phyloP scores from a whole-genome alignment of 2,329 filamentous ascomycete species.

The Coniochaeta sp. region DNA sequence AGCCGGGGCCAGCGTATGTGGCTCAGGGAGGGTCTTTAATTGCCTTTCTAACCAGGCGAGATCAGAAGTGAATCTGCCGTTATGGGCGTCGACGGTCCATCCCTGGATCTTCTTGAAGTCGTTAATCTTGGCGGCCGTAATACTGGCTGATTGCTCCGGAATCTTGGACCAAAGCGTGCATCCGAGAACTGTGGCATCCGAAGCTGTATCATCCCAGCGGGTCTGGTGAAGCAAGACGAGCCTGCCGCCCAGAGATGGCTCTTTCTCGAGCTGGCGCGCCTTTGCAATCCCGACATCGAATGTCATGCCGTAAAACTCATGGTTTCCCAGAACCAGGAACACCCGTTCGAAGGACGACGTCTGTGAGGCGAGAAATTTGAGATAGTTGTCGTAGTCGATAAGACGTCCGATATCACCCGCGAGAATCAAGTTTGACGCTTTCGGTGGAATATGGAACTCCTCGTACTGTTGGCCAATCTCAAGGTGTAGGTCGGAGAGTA shows the following conservation, averaged over 20 bases:
- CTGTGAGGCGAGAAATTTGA: slow-evolving; percentile 33
- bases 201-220: slow-evolving; percentile 29
- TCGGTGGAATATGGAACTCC: slow-evolving; percentile 30
- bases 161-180: slow-evolving; percentile 52
- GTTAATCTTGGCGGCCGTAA: slow-evolving; percentile 36
- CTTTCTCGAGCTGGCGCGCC: slow-evolving; percentile 28
- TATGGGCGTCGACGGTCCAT: slow-evolving; percentile 45
- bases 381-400: slow-evolving; percentile 35
- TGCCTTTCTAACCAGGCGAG: slow-evolving; percentile 39
- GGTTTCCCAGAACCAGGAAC: slow-evolving; percentile 44
- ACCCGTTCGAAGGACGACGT: slow-evolving; percentile 33
- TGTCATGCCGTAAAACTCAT: slow-evolving; percentile 43
- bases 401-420: slow-evolving; percentile 44
- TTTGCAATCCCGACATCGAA: slow-evolving; percentile 27
- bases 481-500: slow-evolving; percentile 44
- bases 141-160: slow-evolving; percentile 24
- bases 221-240: slow-evolving; percentile 36
- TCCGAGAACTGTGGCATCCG: slow-evolving; percentile 43
- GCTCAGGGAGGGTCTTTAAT: slow-evolving; percentile 13
- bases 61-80: slow-evolving; percentile 37
- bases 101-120: slow-evolving; percentile 47
- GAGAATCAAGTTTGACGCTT: slow-evolving; percentile 35
- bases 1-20: slow-evolving; percentile 2
- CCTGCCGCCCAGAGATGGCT: slow-evolving; percentile 27
- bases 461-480: slow-evolving; percentile 36